Conservation (phyloP, 1,284 basidiomycete genomes). For the Cryptococcus floricola region DNA sequence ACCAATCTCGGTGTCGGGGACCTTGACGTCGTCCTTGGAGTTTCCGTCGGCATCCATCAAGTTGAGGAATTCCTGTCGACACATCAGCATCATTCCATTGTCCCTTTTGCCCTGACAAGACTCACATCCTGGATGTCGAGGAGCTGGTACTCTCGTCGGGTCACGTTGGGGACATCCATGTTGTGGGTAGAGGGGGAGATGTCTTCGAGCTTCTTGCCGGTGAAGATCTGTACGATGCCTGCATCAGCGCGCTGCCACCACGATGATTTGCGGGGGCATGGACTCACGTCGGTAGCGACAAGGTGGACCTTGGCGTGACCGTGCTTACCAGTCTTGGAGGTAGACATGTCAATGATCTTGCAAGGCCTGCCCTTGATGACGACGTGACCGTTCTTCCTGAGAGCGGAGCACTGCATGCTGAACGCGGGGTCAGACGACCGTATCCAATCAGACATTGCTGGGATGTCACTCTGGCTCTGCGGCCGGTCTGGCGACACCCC, state of each 20-base stretch:
- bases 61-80: slow-evolving; percentile 71
- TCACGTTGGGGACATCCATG: slow-evolving; percentile 95
- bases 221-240: slow-evolving; percentile 72
- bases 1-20: slow-evolving; percentile 84
- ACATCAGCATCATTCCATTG: neutral
- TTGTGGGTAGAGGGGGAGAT: slow-evolving; percentile 77
- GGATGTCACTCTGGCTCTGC: slow-evolving; percentile 19
- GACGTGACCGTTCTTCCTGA: slow-evolving; percentile 87
- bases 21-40: slow-evolving; percentile 91
- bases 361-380: slow-evolving; percentile 97
- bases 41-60: slow-evolving; percentile 80
- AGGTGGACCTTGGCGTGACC: slow-evolving; percentile 99
- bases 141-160: slow-evolving; percentile 86
- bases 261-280: neutral
- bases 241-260: neutral
- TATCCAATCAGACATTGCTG: neutral
- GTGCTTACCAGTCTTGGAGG: slow-evolving; percentile 89
- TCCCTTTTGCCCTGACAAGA: slow-evolving; percentile 1
- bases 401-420: slow-evolving; percentile 92
- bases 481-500: neutral
- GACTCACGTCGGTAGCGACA: slow-evolving; percentile 89
- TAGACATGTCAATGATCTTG: slow-evolving; percentile 99
- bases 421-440: neutral
- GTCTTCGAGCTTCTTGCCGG: slow-evolving; percentile 94
- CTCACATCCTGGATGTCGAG: slow-evolving; percentile 74